Evolutionary conservation across 2,329 filamentous ascomycete genomes (phyloP), one percentile per base, ranked within the genome.

Genomic region (Ceratocystiopsis brevicomis): DNA sequence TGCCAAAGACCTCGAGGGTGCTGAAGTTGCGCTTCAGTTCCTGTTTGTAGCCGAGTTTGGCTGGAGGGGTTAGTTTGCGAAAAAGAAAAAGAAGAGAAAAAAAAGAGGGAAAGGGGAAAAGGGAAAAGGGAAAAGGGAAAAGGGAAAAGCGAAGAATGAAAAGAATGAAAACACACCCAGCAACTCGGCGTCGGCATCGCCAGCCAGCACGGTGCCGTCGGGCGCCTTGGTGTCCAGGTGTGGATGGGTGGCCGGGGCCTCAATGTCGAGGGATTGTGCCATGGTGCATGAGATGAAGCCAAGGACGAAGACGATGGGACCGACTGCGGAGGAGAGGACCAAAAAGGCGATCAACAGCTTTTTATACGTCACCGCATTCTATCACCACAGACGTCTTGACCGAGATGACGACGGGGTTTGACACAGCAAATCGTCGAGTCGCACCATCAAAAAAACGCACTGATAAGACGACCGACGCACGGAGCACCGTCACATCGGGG

Each of bases 1-100:
- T 67, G 25, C 69, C 73, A 50, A 78, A 76, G 16, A 77, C 65
- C 53, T 77, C 71, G n/a, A 75, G 58, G 47, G 71, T 72, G 4
- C 68, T 69, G 52, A 77, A 77, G 50, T 75, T 74, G 16, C 73
- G 63, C 39, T 67, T 65, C 33, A 78, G 60, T 53, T 78, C 73
- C 56, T 77, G 72, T 53, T 76, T 60, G 52, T 62, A 61, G 36
- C 58, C 58, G 36, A 60, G 45, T 25, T 49, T 46, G 32, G 51
- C 50, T 48, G 38, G 11, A 10, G n/a, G 44, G 37, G 52, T 51
- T 15, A 53, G 53, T 54, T 17, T 37, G 18, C 6, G 39, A 35
- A 30, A 37, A 30, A 19, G 39, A n/a, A 4, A 15, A 19, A 30
- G 19, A 14, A 16, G n/a, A 6, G 6, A 30, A 34, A 14, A 16